Conservation (phyloP, 306 rosid genomes). For the Trifolium subterraneum region DNA sequence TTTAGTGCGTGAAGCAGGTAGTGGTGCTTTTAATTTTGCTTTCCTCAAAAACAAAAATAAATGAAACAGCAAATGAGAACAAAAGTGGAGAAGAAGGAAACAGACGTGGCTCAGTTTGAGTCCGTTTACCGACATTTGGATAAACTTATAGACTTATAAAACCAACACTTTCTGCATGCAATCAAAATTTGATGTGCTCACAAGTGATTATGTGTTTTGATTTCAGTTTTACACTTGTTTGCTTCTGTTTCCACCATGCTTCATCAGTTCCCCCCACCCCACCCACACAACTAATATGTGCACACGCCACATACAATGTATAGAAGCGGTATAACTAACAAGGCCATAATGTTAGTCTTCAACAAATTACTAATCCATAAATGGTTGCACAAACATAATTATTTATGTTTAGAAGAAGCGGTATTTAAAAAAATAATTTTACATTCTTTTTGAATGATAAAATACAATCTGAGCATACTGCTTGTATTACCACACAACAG, state of each 20-base stretch:
- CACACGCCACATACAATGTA: slow-evolving; percentile 19
- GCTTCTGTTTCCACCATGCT: slow-evolving; percentile 38
- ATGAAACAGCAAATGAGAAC: slow-evolving; percentile 26
- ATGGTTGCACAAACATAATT: background rate
- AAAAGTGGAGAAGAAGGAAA: slow-evolving; percentile 31
- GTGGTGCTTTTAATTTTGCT: background rate
- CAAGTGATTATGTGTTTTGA: slow-evolving; percentile 40
- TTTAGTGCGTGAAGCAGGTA: background rate
- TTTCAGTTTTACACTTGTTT: slow-evolving; percentile 38
- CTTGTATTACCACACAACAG: slow-evolving; percentile 9
- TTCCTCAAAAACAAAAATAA: slow-evolving; percentile 1
- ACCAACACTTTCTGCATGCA: slow-evolving; percentile 47
- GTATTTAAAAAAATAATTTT: background rate
- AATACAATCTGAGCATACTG: background rate
- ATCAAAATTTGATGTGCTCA: slow-evolving; percentile 3
- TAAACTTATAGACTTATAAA: slow-evolving; percentile 5
- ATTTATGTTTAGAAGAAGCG: background rate
- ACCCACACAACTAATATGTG: background rate
- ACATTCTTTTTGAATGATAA: background rate
- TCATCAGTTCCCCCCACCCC: slow-evolving; percentile 35
- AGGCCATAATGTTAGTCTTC: background rate
- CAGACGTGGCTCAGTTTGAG: slow-evolving; percentile 42
- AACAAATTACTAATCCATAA: background rate
- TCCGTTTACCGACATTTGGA: slow-evolving; percentile 42
- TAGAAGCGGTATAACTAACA: background rate